phyloP scores from a whole-genome alignment of 2,329 filamentous ascomycete species.

The Dactylella cylindrospora region DNA sequence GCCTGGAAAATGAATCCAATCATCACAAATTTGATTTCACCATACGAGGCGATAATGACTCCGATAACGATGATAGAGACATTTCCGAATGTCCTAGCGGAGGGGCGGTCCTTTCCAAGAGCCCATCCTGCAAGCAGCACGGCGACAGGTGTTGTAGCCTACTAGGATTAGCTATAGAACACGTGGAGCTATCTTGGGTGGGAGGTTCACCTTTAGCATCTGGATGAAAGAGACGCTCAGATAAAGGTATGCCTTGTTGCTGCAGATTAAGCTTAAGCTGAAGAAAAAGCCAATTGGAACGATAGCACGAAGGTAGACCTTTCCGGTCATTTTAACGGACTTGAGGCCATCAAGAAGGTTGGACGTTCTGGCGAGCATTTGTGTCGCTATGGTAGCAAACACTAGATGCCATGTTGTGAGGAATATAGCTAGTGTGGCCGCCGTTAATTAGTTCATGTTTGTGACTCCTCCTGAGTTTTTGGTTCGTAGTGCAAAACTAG shows the following conservation, averaged over 20 bases:
- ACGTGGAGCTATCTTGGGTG: neutral
- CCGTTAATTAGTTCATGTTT: slow-evolving; percentile 4
- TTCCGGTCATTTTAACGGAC: slow-evolving; percentile 94
- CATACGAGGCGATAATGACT: slow-evolving; percentile 89
- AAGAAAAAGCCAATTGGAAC: slow-evolving; percentile 95
- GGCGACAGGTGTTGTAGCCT: slow-evolving; percentile 93
- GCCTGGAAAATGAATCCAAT: slow-evolving; percentile 77
- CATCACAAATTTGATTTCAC: slow-evolving; percentile 90
- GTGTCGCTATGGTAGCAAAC: slow-evolving; percentile 92
- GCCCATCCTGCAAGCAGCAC: slow-evolving; percentile 87
- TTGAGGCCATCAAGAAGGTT: slow-evolving; percentile 89
- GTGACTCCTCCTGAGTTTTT: slow-evolving; percentile 42
- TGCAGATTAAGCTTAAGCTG: slow-evolving; percentile 92
- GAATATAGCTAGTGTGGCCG: slow-evolving; percentile 56
- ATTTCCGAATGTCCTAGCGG: slow-evolving; percentile 83
- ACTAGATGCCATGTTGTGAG: slow-evolving; percentile 94
- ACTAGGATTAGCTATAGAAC: neutral
- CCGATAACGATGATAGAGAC: slow-evolving; percentile 93
- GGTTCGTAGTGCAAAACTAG: slow-evolving; percentile 41
- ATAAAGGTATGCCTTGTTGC: slow-evolving; percentile 93
- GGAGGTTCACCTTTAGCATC: slow-evolving; percentile 82
- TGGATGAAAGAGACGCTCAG: slow-evolving; percentile 96
- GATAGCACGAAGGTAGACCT: slow-evolving; percentile 88
- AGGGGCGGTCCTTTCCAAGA: slow-evolving; percentile 79
- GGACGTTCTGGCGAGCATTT: slow-evolving; percentile 86